Percentiles rank a stretch among this genome's conserved stretches.
These are phyloP conservation scores for Penicillium decumbens DNA, from an alignment of 2,329 filamentous ascomycete species.

Conservation along the genomic window DNA sequence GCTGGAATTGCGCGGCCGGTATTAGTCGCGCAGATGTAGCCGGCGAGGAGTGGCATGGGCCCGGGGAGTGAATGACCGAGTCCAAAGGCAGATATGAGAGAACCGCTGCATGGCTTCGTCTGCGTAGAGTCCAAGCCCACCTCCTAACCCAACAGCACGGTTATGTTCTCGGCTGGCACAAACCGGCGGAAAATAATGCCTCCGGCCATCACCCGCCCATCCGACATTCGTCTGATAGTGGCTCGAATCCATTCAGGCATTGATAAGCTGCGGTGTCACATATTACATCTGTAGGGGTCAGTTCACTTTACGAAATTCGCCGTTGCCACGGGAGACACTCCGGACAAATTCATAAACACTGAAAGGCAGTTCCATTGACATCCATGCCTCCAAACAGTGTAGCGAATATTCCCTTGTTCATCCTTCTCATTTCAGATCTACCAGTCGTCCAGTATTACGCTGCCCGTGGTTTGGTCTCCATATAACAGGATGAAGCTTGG, in stretches of 20 bases:
- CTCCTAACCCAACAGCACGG: constrained; percentile 42
- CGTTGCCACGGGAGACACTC: constrained; percentile 31
- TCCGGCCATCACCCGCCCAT: constrained; percentile 50
- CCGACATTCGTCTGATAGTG: constrained; percentile 44
- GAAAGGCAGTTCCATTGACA: constrained; percentile 57
- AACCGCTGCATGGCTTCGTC: too few relatives aligned
- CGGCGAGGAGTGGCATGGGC: constrained; percentile 65
- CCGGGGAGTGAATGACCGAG: constrained; percentile 27
- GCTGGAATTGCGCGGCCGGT: constrained; percentile 55
- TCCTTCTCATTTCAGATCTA: constrained; percentile 46
- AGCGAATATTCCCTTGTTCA: constrained; percentile 54
- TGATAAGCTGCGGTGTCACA: constrained; percentile 25
- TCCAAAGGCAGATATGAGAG: constrained; percentile 24
- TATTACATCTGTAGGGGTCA: constrained; percentile 23
- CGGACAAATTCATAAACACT: constrained; percentile 62
- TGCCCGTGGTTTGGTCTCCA: constrained; percentile 56
- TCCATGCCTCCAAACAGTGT: constrained; percentile 69
- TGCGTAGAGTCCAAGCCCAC: constrained; percentile 14
- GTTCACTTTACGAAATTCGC: constrained; percentile 27
- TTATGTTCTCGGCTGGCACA: constrained; percentile 48
- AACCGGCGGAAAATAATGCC: constrained; percentile 33
- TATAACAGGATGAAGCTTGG: constrained; percentile 52
- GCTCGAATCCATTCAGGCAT: constrained; percentile 49
- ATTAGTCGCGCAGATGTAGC: constrained; percentile 54
- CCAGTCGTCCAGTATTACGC: constrained; percentile 48